These are phyloP conservation scores for Zygosaccharomyces siamensis DNA, from an alignment of 805 yeast genomes.

Conservation along the genomic window DNA sequence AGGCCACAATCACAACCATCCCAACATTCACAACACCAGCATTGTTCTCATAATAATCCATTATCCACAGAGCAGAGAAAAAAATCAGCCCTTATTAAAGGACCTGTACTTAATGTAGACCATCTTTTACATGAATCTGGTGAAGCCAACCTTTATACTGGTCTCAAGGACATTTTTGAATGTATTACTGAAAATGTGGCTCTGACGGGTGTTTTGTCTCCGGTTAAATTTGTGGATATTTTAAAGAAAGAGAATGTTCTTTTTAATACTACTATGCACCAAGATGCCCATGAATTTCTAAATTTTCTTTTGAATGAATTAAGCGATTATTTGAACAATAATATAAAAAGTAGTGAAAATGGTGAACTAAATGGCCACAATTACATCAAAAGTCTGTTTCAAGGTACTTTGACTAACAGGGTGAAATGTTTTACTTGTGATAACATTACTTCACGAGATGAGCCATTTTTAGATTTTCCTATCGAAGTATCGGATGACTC, in stretches of 20 bases:
- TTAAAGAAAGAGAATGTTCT: constrained; percentile 77
- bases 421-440: constrained; percentile 90
- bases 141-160: constrained; percentile 48
- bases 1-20: background rate
- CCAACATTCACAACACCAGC: background rate
- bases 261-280: constrained; percentile 91
- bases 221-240: constrained; percentile 64
- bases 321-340: constrained; percentile 40
- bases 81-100: constrained; percentile 67
- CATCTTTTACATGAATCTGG: constrained; percentile 42
- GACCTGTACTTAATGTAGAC: constrained; percentile 83
- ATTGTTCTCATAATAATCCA: constrained; percentile 25
- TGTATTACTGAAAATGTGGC: constrained; percentile 67
- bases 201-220: constrained; percentile 79
- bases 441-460: constrained; percentile 72
- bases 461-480: constrained; percentile 79
- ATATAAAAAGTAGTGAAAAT: constrained; percentile 6
- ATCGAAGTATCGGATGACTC: constrained; percentile 75
- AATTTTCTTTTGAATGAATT: constrained; percentile 80
- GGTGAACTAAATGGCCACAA: constrained; percentile 30
- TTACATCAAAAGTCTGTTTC: constrained; percentile 68
- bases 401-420: constrained; percentile 80
- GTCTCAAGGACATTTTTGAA: constrained; percentile 83
- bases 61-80: constrained; percentile 68
- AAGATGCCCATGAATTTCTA: constrained; percentile 96